Evolutionary conservation across 805 yeast genomes (phyloP).

Genomic region (Wickerhamiella australiensis): DNA sequence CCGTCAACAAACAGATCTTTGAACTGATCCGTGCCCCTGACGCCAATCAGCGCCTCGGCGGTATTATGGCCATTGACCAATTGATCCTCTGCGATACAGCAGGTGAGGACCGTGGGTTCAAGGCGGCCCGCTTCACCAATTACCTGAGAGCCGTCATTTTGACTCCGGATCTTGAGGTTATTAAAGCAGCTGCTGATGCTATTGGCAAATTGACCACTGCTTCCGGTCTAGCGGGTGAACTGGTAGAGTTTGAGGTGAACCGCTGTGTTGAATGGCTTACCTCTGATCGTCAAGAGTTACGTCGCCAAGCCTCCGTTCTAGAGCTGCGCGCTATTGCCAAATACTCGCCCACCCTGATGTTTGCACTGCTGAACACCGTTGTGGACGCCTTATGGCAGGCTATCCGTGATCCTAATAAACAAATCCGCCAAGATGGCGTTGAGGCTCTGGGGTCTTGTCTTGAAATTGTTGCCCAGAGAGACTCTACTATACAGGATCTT

Average conservation of each 20-base stretch:
- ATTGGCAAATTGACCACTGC: slow-evolving; percentile 82
- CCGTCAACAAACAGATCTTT: slow-evolving; percentile 74
- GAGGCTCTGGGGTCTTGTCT: slow-evolving; percentile 65
- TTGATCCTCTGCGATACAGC: slow-evolving; percentile 66
- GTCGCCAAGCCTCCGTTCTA: slow-evolving; percentile 79
- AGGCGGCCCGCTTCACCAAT: slow-evolving; percentile 83
- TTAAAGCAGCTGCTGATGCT: slow-evolving; percentile 76
- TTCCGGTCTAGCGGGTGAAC: slow-evolving; percentile 78
- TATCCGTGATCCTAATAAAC: slow-evolving; percentile 61
- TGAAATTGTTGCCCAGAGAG: slow-evolving; percentile 68
- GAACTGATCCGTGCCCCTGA: slow-evolving; percentile 71
- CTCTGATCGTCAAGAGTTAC: slow-evolving; percentile 67
- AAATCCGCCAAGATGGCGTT: slow-evolving; percentile 75
- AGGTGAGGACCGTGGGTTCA: slow-evolving; percentile 71
- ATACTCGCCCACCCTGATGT: slow-evolving; percentile 74
- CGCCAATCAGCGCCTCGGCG: slow-evolving; percentile 66
- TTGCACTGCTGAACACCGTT: slow-evolving; percentile 64
- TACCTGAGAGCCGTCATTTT: slow-evolving; percentile 71
- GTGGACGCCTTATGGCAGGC: slow-evolving; percentile 81
- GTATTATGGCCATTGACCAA: slow-evolving; percentile 80
- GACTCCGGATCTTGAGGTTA: slow-evolving; percentile 69
- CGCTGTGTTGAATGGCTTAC: slow-evolving; percentile 85
- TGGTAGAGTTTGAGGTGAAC: slow-evolving; percentile 85
- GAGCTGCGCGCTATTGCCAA: slow-evolving; percentile 73
- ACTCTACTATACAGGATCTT: slow-evolving; percentile 50